Conservation (phyloP, 352 stramenopile species). For the Peronospora belbahrii region DNA sequence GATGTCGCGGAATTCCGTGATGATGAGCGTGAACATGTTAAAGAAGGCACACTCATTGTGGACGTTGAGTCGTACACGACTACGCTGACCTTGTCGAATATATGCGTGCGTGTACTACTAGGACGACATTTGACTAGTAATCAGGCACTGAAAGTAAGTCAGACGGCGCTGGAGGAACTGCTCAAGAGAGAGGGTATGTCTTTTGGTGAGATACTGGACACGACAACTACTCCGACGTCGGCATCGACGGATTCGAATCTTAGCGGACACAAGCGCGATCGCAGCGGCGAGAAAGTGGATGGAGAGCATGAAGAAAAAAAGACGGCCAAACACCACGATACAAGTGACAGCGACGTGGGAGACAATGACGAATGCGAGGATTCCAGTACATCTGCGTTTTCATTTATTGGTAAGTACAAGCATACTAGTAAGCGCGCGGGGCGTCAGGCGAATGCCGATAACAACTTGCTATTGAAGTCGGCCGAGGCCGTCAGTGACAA, state of each 20-base stretch:
- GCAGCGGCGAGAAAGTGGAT: constrained; percentile 10
- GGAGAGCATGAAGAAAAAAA: constrained; percentile 13
- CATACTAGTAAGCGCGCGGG: constrained; percentile 27
- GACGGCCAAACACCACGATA: constrained; percentile 7
- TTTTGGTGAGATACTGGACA: constrained; percentile 53
- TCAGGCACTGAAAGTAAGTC: constrained; percentile 79
- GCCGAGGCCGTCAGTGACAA: constrained; percentile 18
- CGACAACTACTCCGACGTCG: constrained; percentile 5
- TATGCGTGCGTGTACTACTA: constrained; percentile 72
- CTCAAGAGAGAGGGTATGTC: constrained; percentile 63
- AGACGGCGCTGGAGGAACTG: constrained; percentile 74
- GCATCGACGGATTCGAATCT: background rate
- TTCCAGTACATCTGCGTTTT: constrained; percentile 37
- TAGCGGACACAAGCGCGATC: constrained; percentile 21
- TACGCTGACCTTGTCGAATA: constrained; percentile 69
- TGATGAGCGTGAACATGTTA: constrained; percentile 77
- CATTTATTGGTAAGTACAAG: constrained; percentile 69
- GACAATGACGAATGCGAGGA: constrained; percentile 23
- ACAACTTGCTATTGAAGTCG: constrained; percentile 19
- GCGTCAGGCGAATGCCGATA: constrained; percentile 18
- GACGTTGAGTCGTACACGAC: constrained; percentile 79
- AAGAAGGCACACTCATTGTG: constrained; percentile 80
- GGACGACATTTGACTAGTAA: constrained; percentile 69
- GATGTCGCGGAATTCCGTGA: constrained; percentile 83
- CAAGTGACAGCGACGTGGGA: constrained; percentile 33